Evolutionary conservation across 345 rosid genomes (phyloP).

Genomic region (Rhodamnia rubescens): DNA sequence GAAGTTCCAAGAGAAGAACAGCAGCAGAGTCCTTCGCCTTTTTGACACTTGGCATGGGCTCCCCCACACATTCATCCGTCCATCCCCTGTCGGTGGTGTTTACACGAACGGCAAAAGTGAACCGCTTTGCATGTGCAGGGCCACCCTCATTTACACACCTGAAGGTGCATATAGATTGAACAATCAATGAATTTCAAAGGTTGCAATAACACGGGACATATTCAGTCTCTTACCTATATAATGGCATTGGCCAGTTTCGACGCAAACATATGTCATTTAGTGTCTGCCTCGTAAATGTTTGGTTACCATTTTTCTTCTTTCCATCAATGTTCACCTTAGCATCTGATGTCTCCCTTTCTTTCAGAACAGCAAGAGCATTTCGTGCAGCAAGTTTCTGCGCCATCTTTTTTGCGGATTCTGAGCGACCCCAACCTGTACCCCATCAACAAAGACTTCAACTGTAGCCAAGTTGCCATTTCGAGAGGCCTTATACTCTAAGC

Average conservation of each 20-base stretch:
- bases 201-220: neutral
- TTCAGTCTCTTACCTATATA: conserved; percentile 47
- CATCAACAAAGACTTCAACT: conserved; percentile 92
- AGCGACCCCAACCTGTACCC: conserved; percentile 81
- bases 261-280: conserved; percentile 90
- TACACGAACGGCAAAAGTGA: conserved; percentile 75
- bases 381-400: conserved; percentile 99
- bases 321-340: conserved; percentile 44
- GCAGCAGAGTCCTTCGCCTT: conserved; percentile 99
- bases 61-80: conserved; percentile 94
- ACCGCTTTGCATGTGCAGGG: conserved; percentile 94
- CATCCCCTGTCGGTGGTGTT: conserved; percentile 75
- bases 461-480: conserved; percentile 86
- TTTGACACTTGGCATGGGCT: conserved; percentile 97
- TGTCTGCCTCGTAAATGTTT: conserved; percentile 88
- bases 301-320: conserved; percentile 71
- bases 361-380: conserved; percentile 75
- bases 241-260: conserved; percentile 96
- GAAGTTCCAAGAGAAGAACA: conserved; percentile 58
- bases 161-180: neutral
- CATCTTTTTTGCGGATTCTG: conserved; percentile 98
- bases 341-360: conserved; percentile 67
- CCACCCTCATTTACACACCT: conserved; percentile 96
- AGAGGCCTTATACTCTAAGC: conserved; percentile 82
- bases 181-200: neutral